phyloP scores from a whole-genome alignment of 2,329 filamentous ascomycete genomes.

The Basipetospora sp. region DNA sequence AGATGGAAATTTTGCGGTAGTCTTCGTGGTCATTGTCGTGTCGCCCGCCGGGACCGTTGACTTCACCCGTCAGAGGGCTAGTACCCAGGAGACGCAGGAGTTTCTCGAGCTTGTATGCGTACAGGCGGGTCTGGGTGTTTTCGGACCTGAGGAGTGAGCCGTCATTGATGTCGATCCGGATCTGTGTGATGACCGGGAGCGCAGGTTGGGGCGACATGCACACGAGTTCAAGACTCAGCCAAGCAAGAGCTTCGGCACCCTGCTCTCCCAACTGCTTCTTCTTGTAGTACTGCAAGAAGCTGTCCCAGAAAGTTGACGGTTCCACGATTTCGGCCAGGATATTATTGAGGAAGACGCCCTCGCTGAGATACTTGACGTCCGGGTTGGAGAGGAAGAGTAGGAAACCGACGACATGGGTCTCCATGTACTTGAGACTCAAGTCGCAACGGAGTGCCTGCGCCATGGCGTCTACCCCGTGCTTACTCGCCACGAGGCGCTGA shows the following conservation, averaged over 20 bases:
- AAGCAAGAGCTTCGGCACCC: background rate
- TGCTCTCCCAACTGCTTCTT: background rate
- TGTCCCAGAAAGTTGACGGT: background rate
- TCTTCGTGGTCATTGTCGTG: slow-evolving; percentile 59
- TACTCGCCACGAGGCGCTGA: background rate
- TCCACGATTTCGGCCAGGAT: background rate
- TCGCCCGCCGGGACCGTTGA: slow-evolving; percentile 39
- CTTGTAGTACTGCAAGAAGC: background rate
- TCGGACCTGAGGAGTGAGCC: background rate
- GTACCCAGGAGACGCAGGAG: background rate
- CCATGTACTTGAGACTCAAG: background rate
- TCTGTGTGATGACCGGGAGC: background rate
- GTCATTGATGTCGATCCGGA: background rate
- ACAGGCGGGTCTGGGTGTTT: background rate
- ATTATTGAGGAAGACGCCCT: background rate
- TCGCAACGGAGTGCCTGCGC: background rate
- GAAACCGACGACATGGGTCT: background rate
- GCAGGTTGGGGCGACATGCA: background rate
- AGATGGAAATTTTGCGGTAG: slow-evolving; percentile 45
- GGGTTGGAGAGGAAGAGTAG: background rate
- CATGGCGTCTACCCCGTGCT: background rate
- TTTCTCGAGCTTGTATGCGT: slow-evolving; percentile 3
- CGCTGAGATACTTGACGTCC: background rate
- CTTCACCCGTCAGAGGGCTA: background rate
- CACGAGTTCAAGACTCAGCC: background rate